phyloP scores from a whole-genome alignment of 1,284 basidiomycete species.

The Sporisorium reilianum region DNA sequence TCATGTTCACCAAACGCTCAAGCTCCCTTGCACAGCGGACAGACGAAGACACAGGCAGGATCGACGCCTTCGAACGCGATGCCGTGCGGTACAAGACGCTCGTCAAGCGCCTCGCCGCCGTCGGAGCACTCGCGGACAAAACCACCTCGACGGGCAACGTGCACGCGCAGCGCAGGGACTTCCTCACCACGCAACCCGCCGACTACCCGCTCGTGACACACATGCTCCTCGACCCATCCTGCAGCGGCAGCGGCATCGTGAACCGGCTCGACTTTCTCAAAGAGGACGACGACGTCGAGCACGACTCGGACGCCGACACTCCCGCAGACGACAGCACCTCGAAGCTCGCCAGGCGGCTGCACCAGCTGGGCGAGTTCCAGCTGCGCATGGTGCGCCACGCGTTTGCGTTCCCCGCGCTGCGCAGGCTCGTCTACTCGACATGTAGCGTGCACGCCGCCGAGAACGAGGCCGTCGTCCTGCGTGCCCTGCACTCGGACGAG shows the following conservation, averaged over 20 bases:
- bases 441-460: conserved; percentile 91
- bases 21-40: neutral
- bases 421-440: conserved; percentile 92
- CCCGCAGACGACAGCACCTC: neutral
- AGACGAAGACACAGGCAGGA: neutral
- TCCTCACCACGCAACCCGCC: conserved; percentile 49
- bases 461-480: conserved; percentile 85
- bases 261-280: conserved; percentile 62
- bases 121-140: conserved; percentile 20
- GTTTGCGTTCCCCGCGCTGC: conserved; percentile 81
- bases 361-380: conserved; percentile 72
- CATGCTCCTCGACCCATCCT: conserved; percentile 65
- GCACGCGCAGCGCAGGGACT: conserved; percentile 48
- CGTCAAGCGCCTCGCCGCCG: conserved; percentile 24
- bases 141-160: conserved; percentile 49
- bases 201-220: conserved; percentile 43
- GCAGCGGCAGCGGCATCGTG: conserved; percentile 64
- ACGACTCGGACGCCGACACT: conserved; percentile 1
- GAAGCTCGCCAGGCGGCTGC: conserved; percentile 31
- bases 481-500: conserved; percentile 45
- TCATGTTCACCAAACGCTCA: conserved; percentile 68
- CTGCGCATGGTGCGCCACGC: conserved; percentile 93
- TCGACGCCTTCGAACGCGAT: conserved; percentile 62
- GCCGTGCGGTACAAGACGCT: conserved; percentile 35
- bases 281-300: conserved; percentile 44